These are phyloP conservation scores for Teratosphaeria viscida DNA, from an alignment of 2,329 filamentous ascomycete genomes.

Conservation along the genomic window DNA sequence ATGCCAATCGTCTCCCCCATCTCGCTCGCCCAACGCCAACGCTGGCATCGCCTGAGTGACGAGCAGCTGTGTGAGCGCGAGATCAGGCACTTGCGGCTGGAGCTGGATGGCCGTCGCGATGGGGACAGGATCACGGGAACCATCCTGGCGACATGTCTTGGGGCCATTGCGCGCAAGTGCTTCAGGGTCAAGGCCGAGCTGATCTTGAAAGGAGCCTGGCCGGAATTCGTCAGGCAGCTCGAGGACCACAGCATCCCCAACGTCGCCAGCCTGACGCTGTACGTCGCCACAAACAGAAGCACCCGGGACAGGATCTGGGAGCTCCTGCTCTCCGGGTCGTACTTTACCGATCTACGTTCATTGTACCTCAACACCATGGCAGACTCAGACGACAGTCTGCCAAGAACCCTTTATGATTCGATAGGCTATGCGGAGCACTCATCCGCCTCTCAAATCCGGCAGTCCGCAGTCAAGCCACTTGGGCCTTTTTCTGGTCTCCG, in stretches of 20 bases:
- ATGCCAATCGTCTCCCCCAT: slow-evolving; percentile 11
- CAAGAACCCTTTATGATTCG: background rate
- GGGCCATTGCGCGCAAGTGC: slow-evolving; percentile 8
- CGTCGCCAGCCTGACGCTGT: slow-evolving; percentile 7
- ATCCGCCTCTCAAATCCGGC: background rate
- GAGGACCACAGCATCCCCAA: slow-evolving; percentile 7
- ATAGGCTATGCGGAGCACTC: background rate
- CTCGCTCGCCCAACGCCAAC: slow-evolving; percentile 8
- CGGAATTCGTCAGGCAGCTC: slow-evolving; percentile 4
- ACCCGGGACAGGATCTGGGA: slow-evolving; percentile 6
- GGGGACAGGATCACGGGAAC: slow-evolving; percentile 1
- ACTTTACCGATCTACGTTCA: slow-evolving; percentile 8
- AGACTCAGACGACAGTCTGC: background rate
- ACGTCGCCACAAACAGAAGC: background rate
- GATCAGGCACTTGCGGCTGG: slow-evolving; percentile 9
- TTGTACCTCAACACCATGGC: slow-evolving; percentile 5
- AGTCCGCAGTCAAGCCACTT: background rate
- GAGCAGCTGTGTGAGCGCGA: slow-evolving; percentile 11
- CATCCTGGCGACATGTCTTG: slow-evolving; percentile 9
- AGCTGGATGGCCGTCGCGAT: slow-evolving; percentile 1
- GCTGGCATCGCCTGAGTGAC: slow-evolving; percentile 12
- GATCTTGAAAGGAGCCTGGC: slow-evolving; percentile 5
- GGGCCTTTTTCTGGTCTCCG: slow-evolving; percentile 9
- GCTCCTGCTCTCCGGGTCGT: slow-evolving; percentile 9
- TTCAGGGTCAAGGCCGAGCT: slow-evolving; percentile 6